A percentile compares a stretch with the other conserved stretches of the same genome.
Evolutionary conservation across 163 green algal species (phyloP).

Genomic region (Scenedesmus sp.): DNA sequence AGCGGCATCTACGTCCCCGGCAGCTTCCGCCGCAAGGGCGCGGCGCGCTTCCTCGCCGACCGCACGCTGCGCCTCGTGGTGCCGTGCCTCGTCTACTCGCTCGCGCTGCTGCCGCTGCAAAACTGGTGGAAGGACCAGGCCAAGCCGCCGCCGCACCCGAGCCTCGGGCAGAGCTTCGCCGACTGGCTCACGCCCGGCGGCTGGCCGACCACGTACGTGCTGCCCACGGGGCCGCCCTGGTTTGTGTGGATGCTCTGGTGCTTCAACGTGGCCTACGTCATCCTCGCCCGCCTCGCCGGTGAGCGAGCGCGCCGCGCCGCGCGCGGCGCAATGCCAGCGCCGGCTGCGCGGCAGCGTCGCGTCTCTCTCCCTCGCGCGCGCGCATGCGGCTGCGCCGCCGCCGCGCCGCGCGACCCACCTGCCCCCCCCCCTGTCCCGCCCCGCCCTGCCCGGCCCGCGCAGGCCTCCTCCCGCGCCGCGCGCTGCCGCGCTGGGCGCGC

Average conservation of each 20-base stretch:
- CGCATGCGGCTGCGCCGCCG: no score
- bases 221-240: slow-evolving; percentile 39
- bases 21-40: slow-evolving; percentile 26
- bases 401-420: no score
- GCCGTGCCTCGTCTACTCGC: slow-evolving; percentile 26
- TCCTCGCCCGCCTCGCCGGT: no score
- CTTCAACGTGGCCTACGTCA: slow-evolving; percentile 43
- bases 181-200: slow-evolving; percentile 19
- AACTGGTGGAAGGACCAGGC: slow-evolving; percentile 11
- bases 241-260: slow-evolving; percentile 50
- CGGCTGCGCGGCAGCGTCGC: no score
- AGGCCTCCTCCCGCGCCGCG: no score
- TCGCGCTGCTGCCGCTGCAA: slow-evolving; percentile 16
- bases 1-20: slow-evolving; percentile 32
- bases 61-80: slow-evolving; percentile 31
- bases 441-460: no score
- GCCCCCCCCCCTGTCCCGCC: no score
- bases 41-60: slow-evolving; percentile 19
- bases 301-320: no score
- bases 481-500: no score
- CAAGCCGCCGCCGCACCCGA: background rate
- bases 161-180: background rate
- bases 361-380: no score
- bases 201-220: slow-evolving; percentile 34
- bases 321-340: no score